Evolutionary conservation across 2,329 filamentous ascomycete genomes (phyloP).

Genomic region (Hansfordia pulvinata): DNA sequence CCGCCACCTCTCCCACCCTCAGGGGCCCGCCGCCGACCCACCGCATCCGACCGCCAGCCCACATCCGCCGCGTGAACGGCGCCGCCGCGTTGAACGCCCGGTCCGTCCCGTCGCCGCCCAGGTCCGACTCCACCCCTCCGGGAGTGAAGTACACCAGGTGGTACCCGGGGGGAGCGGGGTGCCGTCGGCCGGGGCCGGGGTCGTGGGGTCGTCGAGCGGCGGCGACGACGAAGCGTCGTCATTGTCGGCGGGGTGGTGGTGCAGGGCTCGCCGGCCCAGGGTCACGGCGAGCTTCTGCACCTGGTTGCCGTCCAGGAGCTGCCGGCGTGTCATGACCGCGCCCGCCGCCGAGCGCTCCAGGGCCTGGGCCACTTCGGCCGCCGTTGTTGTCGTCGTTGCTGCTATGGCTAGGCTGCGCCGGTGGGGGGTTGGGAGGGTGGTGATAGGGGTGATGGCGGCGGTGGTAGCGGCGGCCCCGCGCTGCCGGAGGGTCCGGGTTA

Average conservation of each 20-base stretch:
- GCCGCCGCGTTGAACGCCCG: conserved; percentile 41
- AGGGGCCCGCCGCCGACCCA: conserved; percentile 28
- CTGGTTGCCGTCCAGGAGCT: conserved; percentile 48
- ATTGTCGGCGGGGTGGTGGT: conserved; percentile 23
- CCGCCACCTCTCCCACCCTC: conserved; percentile 38
- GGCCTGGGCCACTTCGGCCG: conserved; percentile 5
- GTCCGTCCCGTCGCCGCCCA: conserved; percentile 49
- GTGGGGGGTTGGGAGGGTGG: no score
- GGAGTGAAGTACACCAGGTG: conserved; percentile 54
- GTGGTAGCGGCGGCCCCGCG: no score
- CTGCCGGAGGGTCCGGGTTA: no score
- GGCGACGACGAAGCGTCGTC: no score
- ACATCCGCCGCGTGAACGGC: conserved; percentile 53
- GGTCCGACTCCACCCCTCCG: conserved; percentile 32
- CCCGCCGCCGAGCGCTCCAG: conserved; percentile 17
- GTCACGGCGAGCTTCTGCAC: conserved; percentile 47
- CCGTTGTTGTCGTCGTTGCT: no score
- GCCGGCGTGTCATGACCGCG: conserved; percentile 18
- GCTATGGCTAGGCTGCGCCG: no score
- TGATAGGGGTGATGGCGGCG: no score
- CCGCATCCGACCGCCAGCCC: conserved; percentile 47
- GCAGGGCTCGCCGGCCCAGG: conserved; percentile 32
- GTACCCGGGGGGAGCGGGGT: conserved; percentile 44
- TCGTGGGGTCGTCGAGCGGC: background rate
- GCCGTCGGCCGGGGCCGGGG: conserved; percentile 20